Base-by-base conservation (phyloP, 225 moss, liverwort and hornwort species). In the Pseudoscleropodium purum region DNA sequence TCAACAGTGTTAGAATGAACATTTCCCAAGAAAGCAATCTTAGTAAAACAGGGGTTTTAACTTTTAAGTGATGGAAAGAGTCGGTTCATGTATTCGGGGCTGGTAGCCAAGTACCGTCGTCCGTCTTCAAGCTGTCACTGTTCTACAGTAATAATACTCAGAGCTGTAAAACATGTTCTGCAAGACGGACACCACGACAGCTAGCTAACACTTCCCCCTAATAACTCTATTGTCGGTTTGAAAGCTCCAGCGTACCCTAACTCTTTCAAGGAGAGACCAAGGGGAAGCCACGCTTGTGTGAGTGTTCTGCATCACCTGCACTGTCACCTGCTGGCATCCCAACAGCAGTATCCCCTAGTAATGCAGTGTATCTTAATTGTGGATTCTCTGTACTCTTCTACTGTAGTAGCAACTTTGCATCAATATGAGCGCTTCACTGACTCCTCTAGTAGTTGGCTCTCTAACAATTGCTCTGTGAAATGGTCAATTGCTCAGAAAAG, bases 281-380 rank as follows among this genome's bases (percentile, higher is more conserved):
- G 26, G 77, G 72, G 23, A 59, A 33, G 88, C 51, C 81, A 41
- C 61, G 61, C 72, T 88, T 88, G 64, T 88, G 90, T 88, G 76
- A 88, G 74, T 65, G 84, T 85, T 86, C 80, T 78, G 86, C 86
- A 77, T 90, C 86, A 78, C 45, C 37, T 85, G 64, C 84, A 79
- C 87, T 83, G 88, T 37, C 79, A 86, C 65, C 84, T 84, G 81
- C 87, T 91, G 84, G 60, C 90, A 79, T 52, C 84, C 61, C 84
- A 86, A 89, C 89, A 60, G 89, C 84, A 86, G 80, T 81, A 90
- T 88, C 90, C 85, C n/a, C 76, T 85, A 51, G 41, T 30, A 81
- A 69, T 88, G 68, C 75, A 88, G 56, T 69, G 81, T 90, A 87
- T 90, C 92, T 85, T 75, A 76, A 52, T 62, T 90, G 75, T 87